Base-by-base conservation (phyloP, 257 asterid species). In the Lantana camara region DNA sequence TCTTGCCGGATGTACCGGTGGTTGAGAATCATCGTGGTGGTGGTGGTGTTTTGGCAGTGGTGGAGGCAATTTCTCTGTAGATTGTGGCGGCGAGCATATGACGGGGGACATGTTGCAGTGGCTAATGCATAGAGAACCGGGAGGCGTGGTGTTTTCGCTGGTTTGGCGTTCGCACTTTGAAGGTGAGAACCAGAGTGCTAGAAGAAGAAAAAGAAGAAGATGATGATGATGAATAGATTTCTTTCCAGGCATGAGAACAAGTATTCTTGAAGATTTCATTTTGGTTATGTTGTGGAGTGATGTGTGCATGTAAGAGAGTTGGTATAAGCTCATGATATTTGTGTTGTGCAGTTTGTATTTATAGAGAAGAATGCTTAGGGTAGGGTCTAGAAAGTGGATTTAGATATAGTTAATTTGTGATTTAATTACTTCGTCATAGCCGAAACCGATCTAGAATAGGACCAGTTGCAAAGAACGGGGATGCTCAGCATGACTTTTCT, bases 51-150 rank as follows among this genome's bases (percentile, higher is more conserved):
- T 9, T 30, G 20, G 21, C n/a, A 48, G 64, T 9, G 54, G 57
- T 9, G 64, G 63, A 0, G 67, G 56, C 23, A 46, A 13, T 9
- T 23, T 20, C 11, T 32, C 58, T 19, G 54, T 38, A 2, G 68
- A 49, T 7, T n/a, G 41, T 17, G 54, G 58, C 6, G 76, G 68
- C 11, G 72, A 42, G 72, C 68, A 72, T 12, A 72, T 38, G 11
- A 72, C 69, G 12, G 77, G 77, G 64, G 73, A 72, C 7, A 73
- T 66, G 0, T 51, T 51, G 22, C 77, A 72, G 59, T 60, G 38
- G 69, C 77, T 66, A 17, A 29, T 40, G 64, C 77, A 72, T 13
- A 55, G 24, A 1, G 46, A 24, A 45, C 34, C 59, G 8, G 21
- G 24, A 2, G 71, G 20, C 17, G 59, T 19, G 14, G 11, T 27